These are phyloP conservation scores for Aspergillus cejpii DNA, from an alignment of 2,329 filamentous ascomycete species.

Conservation along the genomic window DNA sequence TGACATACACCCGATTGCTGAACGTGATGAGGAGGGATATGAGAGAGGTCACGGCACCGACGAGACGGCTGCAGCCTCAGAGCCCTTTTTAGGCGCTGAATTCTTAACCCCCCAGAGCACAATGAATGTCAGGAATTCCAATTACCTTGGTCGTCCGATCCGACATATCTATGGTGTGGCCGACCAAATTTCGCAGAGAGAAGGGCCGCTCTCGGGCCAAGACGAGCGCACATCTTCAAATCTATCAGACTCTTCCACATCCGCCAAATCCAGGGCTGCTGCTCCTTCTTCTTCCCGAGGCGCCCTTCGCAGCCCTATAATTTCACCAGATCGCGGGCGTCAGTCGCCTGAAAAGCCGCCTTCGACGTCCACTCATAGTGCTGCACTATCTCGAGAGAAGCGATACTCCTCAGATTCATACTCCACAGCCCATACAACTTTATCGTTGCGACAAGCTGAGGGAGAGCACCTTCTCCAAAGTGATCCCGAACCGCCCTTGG, in stretches of 20 bases:
- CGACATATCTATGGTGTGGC: background rate
- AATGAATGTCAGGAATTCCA: conserved; percentile 19
- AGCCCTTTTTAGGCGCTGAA: conserved; percentile 24
- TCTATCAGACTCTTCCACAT: conserved; percentile 47
- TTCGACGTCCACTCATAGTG: conserved; percentile 15
- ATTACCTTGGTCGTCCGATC: background rate
- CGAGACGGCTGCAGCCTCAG: conserved; percentile 12
- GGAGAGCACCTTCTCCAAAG: conserved; percentile 48
- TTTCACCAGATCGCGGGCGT: conserved; percentile 20
- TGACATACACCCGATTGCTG: conserved; percentile 57
- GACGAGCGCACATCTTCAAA: conserved; percentile 52
- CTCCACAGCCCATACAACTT: conserved; percentile 46
- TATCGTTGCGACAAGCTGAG: conserved; percentile 47
- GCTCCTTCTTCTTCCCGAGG: conserved; percentile 16
- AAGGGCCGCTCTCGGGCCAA: conserved; percentile 45
- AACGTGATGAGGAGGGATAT: conserved; percentile 51
- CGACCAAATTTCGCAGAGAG: conserved; percentile 5
- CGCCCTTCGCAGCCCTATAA: conserved; percentile 18
- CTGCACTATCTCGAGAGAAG: conserved; percentile 29
- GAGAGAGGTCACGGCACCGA: background rate
- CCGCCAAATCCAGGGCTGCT: conserved; percentile 22
- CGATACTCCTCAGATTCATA: conserved; percentile 46
- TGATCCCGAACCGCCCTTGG: conserved; percentile 24
- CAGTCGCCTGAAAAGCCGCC: conserved; percentile 23
- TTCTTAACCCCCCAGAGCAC: conserved; percentile 25